Base-by-base conservation (phyloP, 2,329 filamentous ascomycete genomes). In the Plenodomus lindquistii region DNA sequence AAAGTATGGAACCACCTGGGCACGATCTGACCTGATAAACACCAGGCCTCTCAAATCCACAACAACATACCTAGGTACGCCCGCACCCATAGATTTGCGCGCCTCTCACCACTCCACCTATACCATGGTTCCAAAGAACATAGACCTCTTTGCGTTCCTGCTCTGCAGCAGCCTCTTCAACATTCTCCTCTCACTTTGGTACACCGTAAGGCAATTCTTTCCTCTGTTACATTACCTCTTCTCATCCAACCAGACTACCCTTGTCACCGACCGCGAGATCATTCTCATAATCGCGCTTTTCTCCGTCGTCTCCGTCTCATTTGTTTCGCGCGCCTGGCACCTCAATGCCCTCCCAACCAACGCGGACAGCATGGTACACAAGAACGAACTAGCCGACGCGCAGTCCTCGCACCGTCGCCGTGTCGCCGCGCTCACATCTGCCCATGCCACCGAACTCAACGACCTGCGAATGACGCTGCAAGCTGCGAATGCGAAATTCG, bases 61-160 rank as follows among this genome's bases (percentile, higher is more conserved):
- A 8, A 31, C 27, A 4, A 8, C 11, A 31, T 31, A 31, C 27
- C 5, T 11, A 24, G 9, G 11, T 13, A 31, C 27, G 15, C 6
- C 11, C 4, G 15, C 6, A 15, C n/a, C n/a, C n/a, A n/a, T n/a
- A n/a, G n/a, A n/a, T n/a, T n/a, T n/a, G n/a, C n/a, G n/a, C n/a
- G n/a, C n/a, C n/a, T n/a, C n/a, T n/a, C n/a, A 31, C 11, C 10
- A 8, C 27, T 11, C 27, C 11, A 15, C 27, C 27, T 17, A 37
- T 13, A 39, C 5, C 20, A 57, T 57, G 54, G 31, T 52, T 22
- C 29, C 50, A 38, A 50, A 48, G 10, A 29, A 41, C 27, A 48
- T 52, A 19, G 46, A 52, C 13, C 20, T 55, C 21, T 45, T 54
- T 10, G 43, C 50, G 15, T 47, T 57, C 42, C 39, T 50, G n/a